A percentile compares a stretch with the other conserved stretches of the same genome.
Evolutionary conservation across 768 basidiomycete species (phyloP).

Genomic region (Polyporus arcularius): DNA sequence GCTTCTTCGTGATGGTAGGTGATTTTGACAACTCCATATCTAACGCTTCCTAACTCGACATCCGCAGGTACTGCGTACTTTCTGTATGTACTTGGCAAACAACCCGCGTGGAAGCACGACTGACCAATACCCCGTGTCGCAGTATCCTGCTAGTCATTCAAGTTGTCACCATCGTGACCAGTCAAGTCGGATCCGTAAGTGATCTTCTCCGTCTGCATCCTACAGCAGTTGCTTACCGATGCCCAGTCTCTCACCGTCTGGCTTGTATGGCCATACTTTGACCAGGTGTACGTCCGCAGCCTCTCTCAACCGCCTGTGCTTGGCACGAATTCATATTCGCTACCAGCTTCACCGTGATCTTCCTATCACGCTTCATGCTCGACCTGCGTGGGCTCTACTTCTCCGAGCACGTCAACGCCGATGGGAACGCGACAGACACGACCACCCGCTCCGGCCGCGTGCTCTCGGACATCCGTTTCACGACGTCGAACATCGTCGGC

Average conservation of each 20-base stretch:
- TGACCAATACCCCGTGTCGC: too few species aligned
- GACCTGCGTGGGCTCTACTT: background rate
- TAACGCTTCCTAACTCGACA: background rate
- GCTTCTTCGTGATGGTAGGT: background rate
- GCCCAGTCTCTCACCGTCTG: background rate
- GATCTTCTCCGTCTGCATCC: too few species aligned
- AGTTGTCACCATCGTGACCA: too few species aligned
- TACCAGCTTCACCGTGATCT: background rate
- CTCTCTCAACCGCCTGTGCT: too few species aligned
- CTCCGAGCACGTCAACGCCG: background rate
- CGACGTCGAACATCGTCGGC: background rate
- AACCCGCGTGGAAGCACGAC: too few species aligned
- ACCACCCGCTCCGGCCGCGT: background rate
- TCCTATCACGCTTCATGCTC: conserved; percentile 1
- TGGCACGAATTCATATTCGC: background rate
- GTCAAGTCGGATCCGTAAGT: too few species aligned
- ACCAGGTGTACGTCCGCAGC: background rate
- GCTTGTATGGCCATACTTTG: background rate
- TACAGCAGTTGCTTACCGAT: background rate
- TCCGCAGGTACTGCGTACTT: background rate
- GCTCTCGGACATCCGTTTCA: background rate
- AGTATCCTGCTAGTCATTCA: too few species aligned
- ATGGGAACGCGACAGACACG: background rate
- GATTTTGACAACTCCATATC: background rate
- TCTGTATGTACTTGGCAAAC: background rate